These are phyloP conservation scores for Komagataella pastoris DNA, from an alignment of 805 yeast genomes.

Conservation along the genomic window DNA sequence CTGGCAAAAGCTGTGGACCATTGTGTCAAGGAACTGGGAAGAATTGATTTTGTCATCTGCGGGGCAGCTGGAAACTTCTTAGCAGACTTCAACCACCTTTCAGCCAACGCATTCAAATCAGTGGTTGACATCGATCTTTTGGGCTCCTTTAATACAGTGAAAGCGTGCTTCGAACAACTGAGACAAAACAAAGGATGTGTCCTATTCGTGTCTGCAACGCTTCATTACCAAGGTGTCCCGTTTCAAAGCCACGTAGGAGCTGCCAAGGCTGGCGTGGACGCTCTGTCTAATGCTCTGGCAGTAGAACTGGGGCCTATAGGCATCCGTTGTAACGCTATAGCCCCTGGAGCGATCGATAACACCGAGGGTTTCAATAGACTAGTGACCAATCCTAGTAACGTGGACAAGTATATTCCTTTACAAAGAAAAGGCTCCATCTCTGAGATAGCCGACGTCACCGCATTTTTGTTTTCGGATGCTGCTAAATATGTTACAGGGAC, in stretches of 20 bases:
- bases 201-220: conserved; percentile 75
- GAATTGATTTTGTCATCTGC: conserved; percentile 77
- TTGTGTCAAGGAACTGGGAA: conserved; percentile 59
- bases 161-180: conserved; percentile 63
- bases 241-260: conserved; percentile 87
- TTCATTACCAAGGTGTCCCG: conserved; percentile 83
- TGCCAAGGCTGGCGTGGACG: conserved; percentile 93
- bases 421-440: conserved; percentile 55
- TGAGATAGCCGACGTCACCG: conserved; percentile 85
- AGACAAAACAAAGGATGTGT: conserved; percentile 55
- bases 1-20: conserved; percentile 47
- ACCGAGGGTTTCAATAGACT: conserved; percentile 80
- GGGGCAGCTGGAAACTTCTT: conserved; percentile 96
- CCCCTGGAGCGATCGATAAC: conserved; percentile 82
- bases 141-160: conserved; percentile 83
- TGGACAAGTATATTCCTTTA: conserved; percentile 41
- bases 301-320: conserved; percentile 91
- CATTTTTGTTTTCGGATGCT: conserved; percentile 73
- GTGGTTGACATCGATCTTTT: conserved; percentile 79
- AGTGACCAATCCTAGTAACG: conserved; percentile 24
- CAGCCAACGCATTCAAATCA: conserved; percentile 78
- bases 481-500: conserved; percentile 70
- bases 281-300: conserved; percentile 70
- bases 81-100: conserved; percentile 63
- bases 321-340: conserved; percentile 68